phyloP scores from a whole-genome alignment of 2,329 filamentous ascomycete species.

The Xylaria sp. region DNA sequence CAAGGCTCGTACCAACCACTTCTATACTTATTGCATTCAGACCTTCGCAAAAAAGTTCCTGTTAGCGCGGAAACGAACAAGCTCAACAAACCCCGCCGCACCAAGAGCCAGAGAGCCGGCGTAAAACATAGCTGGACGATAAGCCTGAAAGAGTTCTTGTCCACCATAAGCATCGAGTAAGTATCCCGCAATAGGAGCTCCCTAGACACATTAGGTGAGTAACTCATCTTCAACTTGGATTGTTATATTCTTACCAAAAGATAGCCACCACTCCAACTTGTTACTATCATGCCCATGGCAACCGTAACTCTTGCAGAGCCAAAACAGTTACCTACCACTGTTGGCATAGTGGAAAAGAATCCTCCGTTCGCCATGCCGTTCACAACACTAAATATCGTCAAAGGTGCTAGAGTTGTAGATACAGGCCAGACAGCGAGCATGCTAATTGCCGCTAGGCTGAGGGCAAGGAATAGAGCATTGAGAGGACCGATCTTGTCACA shows the following conservation, averaged over 20 bases:
- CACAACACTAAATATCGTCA: slow-evolving; percentile 66
- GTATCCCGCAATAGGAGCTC: slow-evolving; percentile 69
- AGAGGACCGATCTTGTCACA: slow-evolving; percentile 65
- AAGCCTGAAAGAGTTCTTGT: slow-evolving; percentile 60
- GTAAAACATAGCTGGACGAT: slow-evolving; percentile 70
- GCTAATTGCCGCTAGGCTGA: slow-evolving; percentile 64
- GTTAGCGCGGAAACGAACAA: slow-evolving; percentile 57
- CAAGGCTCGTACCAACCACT: not conserved
- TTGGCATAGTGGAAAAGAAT: slow-evolving; percentile 72
- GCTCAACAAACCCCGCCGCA: slow-evolving; percentile 55
- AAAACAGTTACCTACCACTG: slow-evolving; percentile 69
- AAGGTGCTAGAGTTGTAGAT: slow-evolving; percentile 62
- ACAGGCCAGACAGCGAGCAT: slow-evolving; percentile 71
- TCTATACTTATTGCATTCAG: slow-evolving; percentile 29
- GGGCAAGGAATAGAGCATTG: slow-evolving; percentile 63
- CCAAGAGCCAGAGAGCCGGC: slow-evolving; percentile 63
- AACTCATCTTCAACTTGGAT: not conserved
- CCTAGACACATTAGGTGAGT: slow-evolving; percentile 19
- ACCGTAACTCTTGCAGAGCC: slow-evolving; percentile 64
- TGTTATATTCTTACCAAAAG: slow-evolving; percentile 57
- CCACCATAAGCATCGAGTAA: slow-evolving; percentile 62
- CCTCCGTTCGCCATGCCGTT: slow-evolving; percentile 70
- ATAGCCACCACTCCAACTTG: slow-evolving; percentile 70
- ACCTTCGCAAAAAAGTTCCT: slow-evolving; percentile 52
- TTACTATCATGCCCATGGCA: slow-evolving; percentile 70